Percentiles rank a stretch among this genome's conserved stretches.
These are phyloP conservation scores for Tricholoma saponaceum DNA, from an alignment of 768 basidiomycete species.

Conservation along the genomic window DNA sequence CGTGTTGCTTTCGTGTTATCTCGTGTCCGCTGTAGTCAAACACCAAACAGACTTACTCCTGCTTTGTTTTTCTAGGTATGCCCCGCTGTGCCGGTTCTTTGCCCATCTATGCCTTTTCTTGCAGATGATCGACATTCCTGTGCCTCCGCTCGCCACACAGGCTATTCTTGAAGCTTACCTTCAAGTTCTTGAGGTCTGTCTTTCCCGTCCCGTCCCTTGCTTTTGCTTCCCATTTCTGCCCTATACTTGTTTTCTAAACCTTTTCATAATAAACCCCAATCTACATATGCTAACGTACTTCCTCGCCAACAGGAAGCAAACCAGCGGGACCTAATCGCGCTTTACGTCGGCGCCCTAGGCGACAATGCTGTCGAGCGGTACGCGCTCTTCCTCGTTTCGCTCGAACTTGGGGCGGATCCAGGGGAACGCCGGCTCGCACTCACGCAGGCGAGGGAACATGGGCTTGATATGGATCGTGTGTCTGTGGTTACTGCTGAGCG, in stretches of 20 bases:
- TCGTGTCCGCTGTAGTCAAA: conserved; percentile 18
- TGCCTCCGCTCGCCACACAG: conserved; percentile 74
- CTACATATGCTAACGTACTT: neutral
- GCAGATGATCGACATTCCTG: conserved; percentile 70
- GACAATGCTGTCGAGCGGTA: conserved; percentile 92
- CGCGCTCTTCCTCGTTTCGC: conserved; percentile 81
- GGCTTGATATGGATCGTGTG: conserved; percentile 77
- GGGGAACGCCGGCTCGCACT: conserved; percentile 70
- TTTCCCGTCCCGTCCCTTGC: neutral
- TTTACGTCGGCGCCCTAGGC: conserved; percentile 89
- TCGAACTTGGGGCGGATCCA: conserved; percentile 62
- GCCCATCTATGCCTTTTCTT: conserved; percentile 90
- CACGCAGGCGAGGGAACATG: conserved; percentile 75
- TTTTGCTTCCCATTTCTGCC: neutral
- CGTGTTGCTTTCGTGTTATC: conserved; percentile 18
- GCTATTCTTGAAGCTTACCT: conserved; percentile 87
- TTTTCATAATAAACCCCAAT: too few relatives aligned
- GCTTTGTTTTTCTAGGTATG: conserved; percentile 43
- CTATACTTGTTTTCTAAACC: neutral
- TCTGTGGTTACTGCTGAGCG: conserved; percentile 80
- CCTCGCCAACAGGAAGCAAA: conserved; percentile 53
- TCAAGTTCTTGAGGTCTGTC: conserved; percentile 73
- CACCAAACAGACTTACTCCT: neutral
- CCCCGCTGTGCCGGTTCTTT: conserved; percentile 82
- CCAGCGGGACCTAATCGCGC: conserved; percentile 84